Evolutionary conservation across 495 filamentous ascomycete genomes (phyloP), one percentile per base, ranked within the genome.

Genomic region (Penicillium canescens): DNA sequence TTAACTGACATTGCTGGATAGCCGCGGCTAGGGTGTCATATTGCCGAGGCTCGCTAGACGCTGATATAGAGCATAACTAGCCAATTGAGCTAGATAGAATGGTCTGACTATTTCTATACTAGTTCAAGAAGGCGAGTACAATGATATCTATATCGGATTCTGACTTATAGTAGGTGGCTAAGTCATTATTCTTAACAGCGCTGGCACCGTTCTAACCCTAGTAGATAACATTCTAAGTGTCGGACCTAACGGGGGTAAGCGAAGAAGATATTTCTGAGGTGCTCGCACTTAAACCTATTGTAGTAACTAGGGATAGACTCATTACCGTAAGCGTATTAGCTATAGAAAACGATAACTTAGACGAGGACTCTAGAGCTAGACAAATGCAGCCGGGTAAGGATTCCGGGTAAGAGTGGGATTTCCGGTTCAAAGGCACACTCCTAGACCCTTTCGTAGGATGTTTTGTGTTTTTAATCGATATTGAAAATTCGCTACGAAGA

Each of bases 81-180:
- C 67, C 69, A 40, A 60, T 63, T 33, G 57, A 54, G 31, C 73
- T 55, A 14, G 45, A 58, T 6, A 70, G 65, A 28, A 63, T 64
- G 20, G 50, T 55, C 7, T 60, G 52, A 9, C 69, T 53, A 37
- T 60, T 61, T 8, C 62, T 63, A 55, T 66, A 82, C 14, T 62
- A 35, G 52, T 71, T 73, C 14, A 85, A 47, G 67, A 85, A 83
- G 26, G 82, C 70, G 5, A 85, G 69, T 11, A 80, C 74, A 42
- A 84, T 62, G 23, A 82, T 74, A 50, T 80, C 71, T 28, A 80
- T 72, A n/a, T 67, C 73, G 1, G 73, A 57, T 21, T 66, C 44
- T 6, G 60, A 49, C 6, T 50, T 62, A 33, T 72, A 77, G 49
- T 77, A 77, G 9, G 68, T 46, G n/a, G 71, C 64, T 5, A 77